Evolutionary conservation across 2,329 filamentous ascomycete genomes (phyloP).

Genomic region (Aspergillus fructus): DNA sequence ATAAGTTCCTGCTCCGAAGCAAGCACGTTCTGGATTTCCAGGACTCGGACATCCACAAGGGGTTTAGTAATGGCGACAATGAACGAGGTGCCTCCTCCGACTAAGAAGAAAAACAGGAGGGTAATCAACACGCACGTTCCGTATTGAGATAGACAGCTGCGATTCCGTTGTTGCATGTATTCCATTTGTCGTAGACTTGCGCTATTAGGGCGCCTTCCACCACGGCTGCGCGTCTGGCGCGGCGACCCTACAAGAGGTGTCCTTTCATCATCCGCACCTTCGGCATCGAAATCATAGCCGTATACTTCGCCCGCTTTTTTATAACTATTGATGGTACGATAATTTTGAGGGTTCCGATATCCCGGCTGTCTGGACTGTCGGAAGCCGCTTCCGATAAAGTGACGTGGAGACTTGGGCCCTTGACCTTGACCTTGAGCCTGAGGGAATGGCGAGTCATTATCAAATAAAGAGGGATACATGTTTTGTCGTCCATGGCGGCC

Average conservation of each 20-base stretch:
- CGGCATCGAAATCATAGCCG: constrained; percentile 78
- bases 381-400: constrained; percentile 50
- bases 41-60: constrained; percentile 73
- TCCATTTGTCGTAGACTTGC: constrained; percentile 69
- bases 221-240: constrained; percentile 59
- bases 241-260: constrained; percentile 73
- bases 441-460: constrained; percentile 73
- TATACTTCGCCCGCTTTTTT: constrained; percentile 64
- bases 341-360: constrained; percentile 58
- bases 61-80: constrained; percentile 90
- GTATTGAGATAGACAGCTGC: constrained; percentile 69
- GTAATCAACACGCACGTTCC: constrained; percentile 86
- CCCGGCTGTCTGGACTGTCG: constrained; percentile 70
- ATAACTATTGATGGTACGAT: constrained; percentile 43
- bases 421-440: constrained; percentile 64
- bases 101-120: constrained; percentile 74
- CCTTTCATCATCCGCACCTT: constrained; percentile 80
- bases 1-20: constrained; percentile 94
- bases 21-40: constrained; percentile 82
- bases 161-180: constrained; percentile 65
- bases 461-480: constrained; percentile 69
- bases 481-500: constrained; percentile 73
- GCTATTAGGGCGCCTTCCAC: constrained; percentile 53
- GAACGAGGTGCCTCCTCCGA: constrained; percentile 83
- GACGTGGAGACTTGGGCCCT: constrained; percentile 63